Evolutionary conservation across 371 early-diverging fungal genomes (phyloP).

Genomic region (Mucor piriformis): DNA sequence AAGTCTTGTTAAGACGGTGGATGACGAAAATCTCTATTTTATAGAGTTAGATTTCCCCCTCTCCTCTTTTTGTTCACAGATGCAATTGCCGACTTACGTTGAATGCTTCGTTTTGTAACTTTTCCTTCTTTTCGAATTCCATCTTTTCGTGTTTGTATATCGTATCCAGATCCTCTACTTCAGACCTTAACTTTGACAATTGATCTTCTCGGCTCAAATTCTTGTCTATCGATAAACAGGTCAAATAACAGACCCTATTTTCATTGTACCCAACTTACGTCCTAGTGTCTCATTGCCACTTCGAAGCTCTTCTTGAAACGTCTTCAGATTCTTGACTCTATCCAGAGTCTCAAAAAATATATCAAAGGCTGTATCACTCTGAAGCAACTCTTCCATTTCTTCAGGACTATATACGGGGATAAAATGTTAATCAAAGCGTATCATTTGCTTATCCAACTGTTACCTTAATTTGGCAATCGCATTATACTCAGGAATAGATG

Average conservation of each 20-base stretch:
- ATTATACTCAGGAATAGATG: conserved; percentile 21
- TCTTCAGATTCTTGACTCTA: conserved; percentile 53
- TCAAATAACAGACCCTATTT: too few species aligned
- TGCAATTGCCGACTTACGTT: too few species aligned
- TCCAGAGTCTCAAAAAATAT: conserved; percentile 59
- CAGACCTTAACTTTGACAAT: conserved; percentile 40
- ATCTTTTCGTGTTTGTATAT: conserved; percentile 37
- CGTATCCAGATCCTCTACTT: conserved; percentile 43
- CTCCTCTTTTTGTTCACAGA: too few species aligned
- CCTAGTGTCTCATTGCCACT: conserved; percentile 61
- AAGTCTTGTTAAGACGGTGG: conserved; percentile 58
- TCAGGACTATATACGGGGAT: conserved; percentile 41
- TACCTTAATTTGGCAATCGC: conserved; percentile 25
- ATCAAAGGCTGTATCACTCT: conserved; percentile 59
- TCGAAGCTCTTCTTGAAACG: conserved; percentile 56
- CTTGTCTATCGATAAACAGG: too few species aligned
- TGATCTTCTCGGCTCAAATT: conserved; percentile 53
- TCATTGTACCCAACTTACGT: conserved; percentile 41
- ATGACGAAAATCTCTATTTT: conserved; percentile 57
- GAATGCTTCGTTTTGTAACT: conserved; percentile 59
- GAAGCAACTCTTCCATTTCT: conserved; percentile 54
- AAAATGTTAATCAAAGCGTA: background rate
- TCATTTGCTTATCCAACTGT: too few species aligned
- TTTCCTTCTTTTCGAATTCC: conserved; percentile 54
- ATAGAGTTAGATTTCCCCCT: too few species aligned